These are phyloP conservation scores for Botrytis medusae DNA, from an alignment of 2,329 filamentous ascomycete species.

Conservation along the genomic window DNA sequence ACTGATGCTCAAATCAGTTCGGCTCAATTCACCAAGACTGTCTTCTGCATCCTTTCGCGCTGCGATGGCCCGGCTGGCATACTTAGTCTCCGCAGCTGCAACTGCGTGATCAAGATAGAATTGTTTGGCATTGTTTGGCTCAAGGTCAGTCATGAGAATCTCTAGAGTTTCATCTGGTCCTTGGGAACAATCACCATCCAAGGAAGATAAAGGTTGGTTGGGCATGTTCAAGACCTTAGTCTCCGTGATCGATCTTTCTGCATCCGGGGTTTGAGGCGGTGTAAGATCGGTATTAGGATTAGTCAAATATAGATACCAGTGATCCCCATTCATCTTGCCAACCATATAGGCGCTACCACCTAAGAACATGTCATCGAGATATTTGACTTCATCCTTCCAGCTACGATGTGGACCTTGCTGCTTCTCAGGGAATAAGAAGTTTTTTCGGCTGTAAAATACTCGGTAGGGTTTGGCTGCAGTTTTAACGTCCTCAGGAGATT, in stretches of 20 bases:
- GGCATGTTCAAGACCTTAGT: slow-evolving; percentile 41
- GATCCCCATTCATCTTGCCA: slow-evolving; percentile 99
- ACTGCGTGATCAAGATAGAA: slow-evolving; percentile 80
- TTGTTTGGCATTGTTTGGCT: slow-evolving; percentile 67
- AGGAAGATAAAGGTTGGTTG: slow-evolving; percentile 38
- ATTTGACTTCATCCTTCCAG: slow-evolving; percentile 95
- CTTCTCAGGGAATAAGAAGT: slow-evolving; percentile 92
- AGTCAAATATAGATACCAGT: slow-evolving; percentile 98
- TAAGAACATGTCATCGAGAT: slow-evolving; percentile 85
- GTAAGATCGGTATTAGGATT: slow-evolving; percentile 78
- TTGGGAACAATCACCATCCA: slow-evolving; percentile 34
- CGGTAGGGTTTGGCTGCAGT: slow-evolving; percentile 86
- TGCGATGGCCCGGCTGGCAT: slow-evolving; percentile 65
- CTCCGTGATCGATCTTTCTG: slow-evolving; percentile 44
- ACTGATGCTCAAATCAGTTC: slow-evolving; percentile 43
- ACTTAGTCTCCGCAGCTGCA: slow-evolving; percentile 81
- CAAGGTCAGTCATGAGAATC: slow-evolving; percentile 71
- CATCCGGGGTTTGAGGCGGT: slow-evolving; percentile 74
- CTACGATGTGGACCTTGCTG: slow-evolving; percentile 93
- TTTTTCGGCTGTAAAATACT: slow-evolving; percentile 98
- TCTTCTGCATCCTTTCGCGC: slow-evolving; percentile 60
- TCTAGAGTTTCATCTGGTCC: slow-evolving; percentile 70
- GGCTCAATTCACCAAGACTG: slow-evolving; percentile 59
- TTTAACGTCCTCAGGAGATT: slow-evolving; percentile 63
- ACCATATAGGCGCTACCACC: slow-evolving; percentile 98